Evolutionary conservation across 2,329 filamentous ascomycete species (phyloP), one percentile per base, ranked within the genome.

Genomic region (Aspergillus piperis): DNA sequence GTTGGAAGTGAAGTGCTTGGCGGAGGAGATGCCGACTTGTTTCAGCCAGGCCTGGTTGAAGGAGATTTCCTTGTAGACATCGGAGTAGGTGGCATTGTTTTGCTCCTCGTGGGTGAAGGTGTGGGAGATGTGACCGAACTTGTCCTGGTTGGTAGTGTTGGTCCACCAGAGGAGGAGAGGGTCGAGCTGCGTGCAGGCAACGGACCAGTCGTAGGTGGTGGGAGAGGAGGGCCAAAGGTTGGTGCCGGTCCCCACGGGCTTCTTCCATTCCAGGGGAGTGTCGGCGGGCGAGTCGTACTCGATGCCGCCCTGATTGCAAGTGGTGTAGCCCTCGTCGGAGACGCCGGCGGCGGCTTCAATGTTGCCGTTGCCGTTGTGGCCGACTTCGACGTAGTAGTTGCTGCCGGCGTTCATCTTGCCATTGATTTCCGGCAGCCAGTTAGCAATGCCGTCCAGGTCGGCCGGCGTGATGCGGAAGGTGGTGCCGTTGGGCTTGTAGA

Each of bases 21-120:
- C 80, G 21, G 72, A 63, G 59, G 77, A 75, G 58, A 87, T 75
- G 11, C 83, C 83, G 8, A 81, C 77, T 65, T 85, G 81, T 61
- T 79, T 77, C 44, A 87, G 70, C 84, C 85, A 88, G 10, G 80
- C 83, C 64, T 83, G 77, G 73, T 88, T 88, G 76, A 85, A 88
- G 21, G 77, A 75, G 47, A 88, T 86, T 70, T 88, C 86, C 64
- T 82, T 83, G 59, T 71, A 70, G 1, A 84, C 77, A 65, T 88
- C 86, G 3, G 75, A 68, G 72, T 85, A 87, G 0, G 85, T 87
- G 7, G 84, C 83, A 62, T 87, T 87, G 66, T 87, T 82, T 60
- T 86, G 73, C 62, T 83, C 81, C 64, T 82, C 76, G 63, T 88
- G 86, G 2, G 83, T 84, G 70, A 87, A 88, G 1, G 86, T 88